Percentiles rank a stretch among this genome's conserved stretches.
Evolutionary conservation across 306 rosid species (phyloP).

Genomic region (Cucumis hystrix): DNA sequence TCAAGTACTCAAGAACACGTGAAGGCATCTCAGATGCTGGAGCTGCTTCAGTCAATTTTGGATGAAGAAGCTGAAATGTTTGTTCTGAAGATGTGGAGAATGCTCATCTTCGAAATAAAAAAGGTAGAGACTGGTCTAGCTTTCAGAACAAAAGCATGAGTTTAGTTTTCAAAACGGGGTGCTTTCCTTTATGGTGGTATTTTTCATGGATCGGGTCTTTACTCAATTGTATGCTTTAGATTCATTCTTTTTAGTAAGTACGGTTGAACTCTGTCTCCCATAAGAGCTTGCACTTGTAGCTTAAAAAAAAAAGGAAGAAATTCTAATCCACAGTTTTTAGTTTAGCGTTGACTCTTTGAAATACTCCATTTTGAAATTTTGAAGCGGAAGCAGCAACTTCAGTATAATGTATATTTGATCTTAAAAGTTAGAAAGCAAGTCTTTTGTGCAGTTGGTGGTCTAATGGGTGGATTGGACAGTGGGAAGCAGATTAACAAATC

Average conservation of each 20-base stretch:
- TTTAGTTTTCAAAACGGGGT: neutral
- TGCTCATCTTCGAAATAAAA: conserved; percentile 97
- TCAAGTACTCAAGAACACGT: conserved; percentile 87
- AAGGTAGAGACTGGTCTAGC: conserved; percentile 88
- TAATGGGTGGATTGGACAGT: too few species aligned
- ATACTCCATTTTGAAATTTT: neutral
- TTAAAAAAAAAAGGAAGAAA: neutral
- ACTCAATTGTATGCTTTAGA: neutral
- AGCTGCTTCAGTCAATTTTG: conserved; percentile 77
- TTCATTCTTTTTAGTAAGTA: conserved; percentile 2
- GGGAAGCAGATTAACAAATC: too few species aligned
- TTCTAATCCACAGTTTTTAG: neutral
- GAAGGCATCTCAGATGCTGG: conserved; percentile 92
- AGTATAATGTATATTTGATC: neutral
- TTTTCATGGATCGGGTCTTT: neutral
- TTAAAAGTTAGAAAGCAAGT: neutral
- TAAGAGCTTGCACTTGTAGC: conserved; percentile 1
- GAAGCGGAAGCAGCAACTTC: neutral
- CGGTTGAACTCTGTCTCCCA: conserved; percentile 1
- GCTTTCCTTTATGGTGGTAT: neutral
- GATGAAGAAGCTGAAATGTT: conserved; percentile 99
- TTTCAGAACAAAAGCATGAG: conserved; percentile 37
- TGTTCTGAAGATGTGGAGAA: conserved; percentile 99
- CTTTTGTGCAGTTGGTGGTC: neutral
- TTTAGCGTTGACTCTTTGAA: neutral